These are phyloP conservation scores for Alternaria metachromatica DNA, from an alignment of 2,329 filamentous ascomycete species.

Conservation along the genomic window DNA sequence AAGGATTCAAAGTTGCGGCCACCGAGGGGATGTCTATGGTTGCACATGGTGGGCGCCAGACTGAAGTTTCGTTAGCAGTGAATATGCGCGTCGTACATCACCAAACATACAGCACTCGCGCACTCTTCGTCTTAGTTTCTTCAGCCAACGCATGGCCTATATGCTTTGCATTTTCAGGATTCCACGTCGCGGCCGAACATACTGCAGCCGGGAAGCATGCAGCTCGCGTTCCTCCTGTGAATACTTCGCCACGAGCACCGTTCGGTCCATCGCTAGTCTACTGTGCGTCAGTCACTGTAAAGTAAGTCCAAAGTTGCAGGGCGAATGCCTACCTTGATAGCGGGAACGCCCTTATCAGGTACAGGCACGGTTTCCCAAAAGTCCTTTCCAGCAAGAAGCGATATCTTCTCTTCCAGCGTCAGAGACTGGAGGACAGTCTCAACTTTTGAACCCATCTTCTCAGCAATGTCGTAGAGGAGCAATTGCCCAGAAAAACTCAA, in stretches of 20 bases:
- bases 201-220: constrained; percentile 79
- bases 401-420: constrained; percentile 46
- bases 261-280: constrained; percentile 72
- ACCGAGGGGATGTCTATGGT: constrained; percentile 79
- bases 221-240: constrained; percentile 69
- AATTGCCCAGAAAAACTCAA: neutral
- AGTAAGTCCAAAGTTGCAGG: neutral
- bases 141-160: constrained; percentile 72
- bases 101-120: constrained; percentile 64
- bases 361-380: constrained; percentile 73
- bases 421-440: constrained; percentile 41
- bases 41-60: constrained; percentile 78
- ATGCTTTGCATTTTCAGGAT: constrained; percentile 61
- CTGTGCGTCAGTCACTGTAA: neutral
- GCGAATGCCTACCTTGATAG: constrained; percentile 51
- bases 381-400: constrained; percentile 55
- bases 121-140: constrained; percentile 74
- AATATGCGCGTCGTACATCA: too few species aligned
- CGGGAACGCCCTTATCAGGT: constrained; percentile 65
- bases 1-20: constrained; percentile 81
- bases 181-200: constrained; percentile 73
- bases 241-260: constrained; percentile 67
- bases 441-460: constrained; percentile 32
- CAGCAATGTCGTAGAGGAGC: neutral
- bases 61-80: constrained; percentile 19